Conservation (phyloP, 2,329 filamentous ascomycete species). For the Diplodia sapinea region DNA sequence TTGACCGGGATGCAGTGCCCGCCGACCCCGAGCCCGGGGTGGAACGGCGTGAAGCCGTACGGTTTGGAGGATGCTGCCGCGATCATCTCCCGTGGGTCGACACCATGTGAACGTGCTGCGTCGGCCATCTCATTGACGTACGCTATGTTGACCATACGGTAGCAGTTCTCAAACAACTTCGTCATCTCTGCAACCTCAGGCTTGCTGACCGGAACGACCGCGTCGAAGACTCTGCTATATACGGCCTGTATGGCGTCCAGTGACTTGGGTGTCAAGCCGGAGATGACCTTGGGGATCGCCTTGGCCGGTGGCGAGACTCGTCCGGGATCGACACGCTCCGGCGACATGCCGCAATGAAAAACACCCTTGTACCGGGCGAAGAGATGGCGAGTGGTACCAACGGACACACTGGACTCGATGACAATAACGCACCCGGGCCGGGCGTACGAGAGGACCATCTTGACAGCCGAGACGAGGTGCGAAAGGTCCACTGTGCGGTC, state of each 20-base stretch:
- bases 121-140: slow-evolving; percentile 65
- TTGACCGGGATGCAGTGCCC: slow-evolving; percentile 65
- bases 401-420: slow-evolving; percentile 61
- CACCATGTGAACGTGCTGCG: slow-evolving; percentile 54
- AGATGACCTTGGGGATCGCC: slow-evolving; percentile 61
- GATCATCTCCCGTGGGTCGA: slow-evolving; percentile 60
- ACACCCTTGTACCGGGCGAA: slow-evolving; percentile 38
- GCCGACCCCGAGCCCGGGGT: slow-evolving; percentile 58
- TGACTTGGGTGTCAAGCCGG: slow-evolving; percentile 57
- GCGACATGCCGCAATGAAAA: slow-evolving; percentile 29
- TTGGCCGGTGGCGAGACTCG: slow-evolving; percentile 46
- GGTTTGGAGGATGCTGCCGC: slow-evolving; percentile 55
- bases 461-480: slow-evolving; percentile 54
- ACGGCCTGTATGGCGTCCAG: slow-evolving; percentile 53
- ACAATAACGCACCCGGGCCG: slow-evolving; percentile 56
- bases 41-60: slow-evolving; percentile 59
- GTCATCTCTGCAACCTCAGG: slow-evolving; percentile 65
- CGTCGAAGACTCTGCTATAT: slow-evolving; percentile 57
- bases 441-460: slow-evolving; percentile 51
- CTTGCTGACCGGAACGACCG: slow-evolving; percentile 56
- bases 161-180: slow-evolving; percentile 65
- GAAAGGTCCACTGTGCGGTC: slow-evolving; percentile 58
- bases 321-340: slow-evolving; percentile 57
- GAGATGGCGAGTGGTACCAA: slow-evolving; percentile 61
- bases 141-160: slow-evolving; percentile 61